Base-by-base conservation (phyloP, 257 asterid species). In the Solanum sitiens region DNA sequence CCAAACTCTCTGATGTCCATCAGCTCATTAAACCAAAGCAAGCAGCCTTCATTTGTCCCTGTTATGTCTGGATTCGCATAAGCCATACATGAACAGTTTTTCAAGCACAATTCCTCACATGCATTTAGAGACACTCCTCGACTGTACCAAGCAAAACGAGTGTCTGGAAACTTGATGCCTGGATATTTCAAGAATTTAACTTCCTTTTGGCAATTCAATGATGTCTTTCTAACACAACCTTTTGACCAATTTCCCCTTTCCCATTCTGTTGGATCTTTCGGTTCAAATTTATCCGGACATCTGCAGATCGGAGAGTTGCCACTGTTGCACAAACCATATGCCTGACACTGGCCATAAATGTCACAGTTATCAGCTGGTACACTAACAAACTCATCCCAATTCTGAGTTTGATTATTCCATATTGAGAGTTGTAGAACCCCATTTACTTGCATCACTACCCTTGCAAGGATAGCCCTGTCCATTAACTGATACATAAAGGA, bases 271-370 rank as follows among this genome's bases (percentile, higher is more conserved):
- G 75, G 84, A 18, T 68, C 45, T 20, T 56, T 83, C 3, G 95
- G 95, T 9, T 47, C 67, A 61, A 93, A 93, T 15, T 93, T 92
- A 9, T 61, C 86, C 2, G 74, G 63, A 86, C 95, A 93, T 14
- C 53, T 61, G 35, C 95, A 93, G 1, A 20, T 23, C 35, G 89
- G 89, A 40, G 42, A 9, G 12, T 6, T 23, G 7, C 68, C 73
- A n/a, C 77, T 20, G 6, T 87, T 86, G 39, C 95, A 93, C 21
- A 89, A 50, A 18, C 95, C 92, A 70, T 80, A 87, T 15, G 59
- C 68, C 3, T 92, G 92, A 72, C 95, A 92, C 2, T 11, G 2
- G 5, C 75, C 88, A 33, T 92, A 92, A 30, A 9, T 67, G 61
- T 92, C 94, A 83, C 95, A 93, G 11, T 32, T 11, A 86, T 89